Percentiles rank a stretch among this genome's conserved stretches.
phyloP scores from a whole-genome alignment of 352 stramenopile species.

The Discostella stelligera region DNA sequence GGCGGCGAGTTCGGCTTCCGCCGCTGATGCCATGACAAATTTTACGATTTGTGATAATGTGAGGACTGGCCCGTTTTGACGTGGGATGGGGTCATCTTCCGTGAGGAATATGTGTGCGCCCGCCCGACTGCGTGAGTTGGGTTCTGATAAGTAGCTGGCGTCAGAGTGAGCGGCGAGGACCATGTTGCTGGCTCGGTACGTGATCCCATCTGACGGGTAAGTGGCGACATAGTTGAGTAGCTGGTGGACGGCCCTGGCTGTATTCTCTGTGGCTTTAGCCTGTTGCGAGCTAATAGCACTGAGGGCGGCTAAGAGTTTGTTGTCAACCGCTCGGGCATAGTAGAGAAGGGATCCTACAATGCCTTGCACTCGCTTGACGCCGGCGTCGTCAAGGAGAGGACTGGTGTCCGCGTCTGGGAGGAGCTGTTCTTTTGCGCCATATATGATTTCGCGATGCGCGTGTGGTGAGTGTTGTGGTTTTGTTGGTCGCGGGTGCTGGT shows the following conservation, averaged over 20 bases:
- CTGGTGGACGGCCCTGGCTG: neutral
- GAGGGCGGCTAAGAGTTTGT: too few relatives aligned
- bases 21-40: constrained; percentile 9
- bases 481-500: neutral
- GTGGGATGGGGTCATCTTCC: neutral
- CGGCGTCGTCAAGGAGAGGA: neutral
- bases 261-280: too few relatives aligned
- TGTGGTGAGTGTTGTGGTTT: constrained; percentile 12
- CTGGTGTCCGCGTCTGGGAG: too few relatives aligned
- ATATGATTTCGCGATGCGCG: too few relatives aligned
- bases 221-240: constrained; percentile 54
- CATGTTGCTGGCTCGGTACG: constrained; percentile 43
- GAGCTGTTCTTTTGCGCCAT: too few relatives aligned
- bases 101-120: constrained; percentile 41
- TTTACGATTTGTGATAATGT: too few relatives aligned
- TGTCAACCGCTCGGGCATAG: constrained; percentile 30
- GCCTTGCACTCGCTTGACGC: too few relatives aligned
- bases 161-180: constrained; percentile 27
- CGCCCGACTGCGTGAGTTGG: constrained; percentile 20
- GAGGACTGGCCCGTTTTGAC: too few relatives aligned
- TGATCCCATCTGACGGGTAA: constrained; percentile 40
- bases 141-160: too few relatives aligned
- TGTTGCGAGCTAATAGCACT: constrained; percentile 24
- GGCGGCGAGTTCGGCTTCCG: constrained; percentile 18
- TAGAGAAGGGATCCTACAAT: constrained; percentile 40